A percentile compares a stretch with the other conserved stretches of the same genome.
Conservation (phyloP, 345 rosid species). For the Barbarea vulgaris region DNA sequence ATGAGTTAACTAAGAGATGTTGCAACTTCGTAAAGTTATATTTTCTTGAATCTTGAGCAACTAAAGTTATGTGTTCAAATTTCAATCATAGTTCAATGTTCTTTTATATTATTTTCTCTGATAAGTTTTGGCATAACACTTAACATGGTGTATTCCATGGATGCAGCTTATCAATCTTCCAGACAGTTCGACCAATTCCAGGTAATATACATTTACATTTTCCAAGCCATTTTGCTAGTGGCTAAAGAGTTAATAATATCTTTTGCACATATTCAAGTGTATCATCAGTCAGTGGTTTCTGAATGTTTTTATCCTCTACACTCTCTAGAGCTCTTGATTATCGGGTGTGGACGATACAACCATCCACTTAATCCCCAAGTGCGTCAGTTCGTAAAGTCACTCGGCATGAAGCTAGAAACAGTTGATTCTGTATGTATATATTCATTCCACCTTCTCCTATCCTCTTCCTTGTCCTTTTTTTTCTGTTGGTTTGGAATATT, state of each 20-base stretch:
- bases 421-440: constrained; percentile 66
- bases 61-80: too few relatives aligned
- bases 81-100: too few relatives aligned
- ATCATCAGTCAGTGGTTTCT: constrained; percentile 23
- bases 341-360: constrained; percentile 74
- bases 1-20: neutral
- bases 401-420: constrained; percentile 81
- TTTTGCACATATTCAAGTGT: neutral
- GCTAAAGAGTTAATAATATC: too few relatives aligned
- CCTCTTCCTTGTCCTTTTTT: neutral
- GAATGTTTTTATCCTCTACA: neutral
- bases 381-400: constrained; percentile 54
- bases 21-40: neutral
- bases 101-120: neutral
- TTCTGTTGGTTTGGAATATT: neutral
- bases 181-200: constrained; percentile 69
- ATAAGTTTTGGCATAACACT: neutral
- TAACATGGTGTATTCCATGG: neutral
- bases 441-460: neutral
- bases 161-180: constrained; percentile 76
- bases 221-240: neutral
- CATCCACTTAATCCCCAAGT: constrained; percentile 58
- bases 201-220: constrained; percentile 47
- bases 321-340: constrained; percentile 65
- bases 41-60: neutral